Evolutionary conservation across 2,329 filamentous ascomycete species (phyloP), one percentile per base, ranked within the genome.

Genomic region (Torrubiella hemipterigena): DNA sequence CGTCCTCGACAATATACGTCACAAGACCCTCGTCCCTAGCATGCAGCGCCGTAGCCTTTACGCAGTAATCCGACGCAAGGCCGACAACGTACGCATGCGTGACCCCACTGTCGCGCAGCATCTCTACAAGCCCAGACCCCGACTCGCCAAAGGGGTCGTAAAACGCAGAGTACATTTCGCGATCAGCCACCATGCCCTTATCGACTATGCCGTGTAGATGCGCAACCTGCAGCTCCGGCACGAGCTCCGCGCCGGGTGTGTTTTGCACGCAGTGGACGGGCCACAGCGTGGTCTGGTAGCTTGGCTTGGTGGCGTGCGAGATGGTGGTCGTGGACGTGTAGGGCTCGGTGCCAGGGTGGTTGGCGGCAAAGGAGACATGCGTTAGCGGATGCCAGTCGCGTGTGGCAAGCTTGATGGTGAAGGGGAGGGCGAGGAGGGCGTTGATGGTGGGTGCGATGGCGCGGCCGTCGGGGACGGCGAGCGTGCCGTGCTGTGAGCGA

Each of bases 151-250:
- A 89, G 0, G 83, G 81, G 49, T 87, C 82, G 38, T 79, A 78
- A 46, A 98, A 96, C 1, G 80, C 86, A 38, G 81, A 89, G 58
- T 95, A 96, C 81, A 95, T 94, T 56, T 98, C 91, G 3, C 94
- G 71, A 27, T 69, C 62, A 27, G 64, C 52, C 49, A 85, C 68
- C 48, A 65, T 69, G 9, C 91, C 91, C 61, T 98, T 98, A 42
- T 81, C 69, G 11, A 95, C 58, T 17, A 85, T 61, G 21, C 56
- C 44, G 42, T 89, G 68, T n/a, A 93, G 42, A 12, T 62, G 65
- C 7, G 48, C 45, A 11, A 49, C 36, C 30, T 84, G 61, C 2
- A 96, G 65, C 49, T 86, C 85, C 0, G 77, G 69, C 6, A 91
- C 65, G 15, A 96, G 63, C 30, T 74, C 68, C 0, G 82, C 77